Evolutionary conservation across 306 rosid genomes (phyloP).

Genomic region (Inga leiocalycina): DNA sequence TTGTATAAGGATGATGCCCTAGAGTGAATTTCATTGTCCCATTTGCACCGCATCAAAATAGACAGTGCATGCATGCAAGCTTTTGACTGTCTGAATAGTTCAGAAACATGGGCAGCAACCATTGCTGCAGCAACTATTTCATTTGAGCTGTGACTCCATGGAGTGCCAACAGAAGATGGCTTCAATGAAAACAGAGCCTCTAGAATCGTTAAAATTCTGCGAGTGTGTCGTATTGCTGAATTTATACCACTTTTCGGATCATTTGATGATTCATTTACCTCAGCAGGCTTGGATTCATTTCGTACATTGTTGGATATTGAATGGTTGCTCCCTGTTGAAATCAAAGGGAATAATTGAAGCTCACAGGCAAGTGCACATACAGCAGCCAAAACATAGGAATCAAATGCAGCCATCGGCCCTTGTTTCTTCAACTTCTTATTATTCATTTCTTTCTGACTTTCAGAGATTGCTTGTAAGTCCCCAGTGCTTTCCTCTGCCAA

Average conservation of each 20-base stretch:
- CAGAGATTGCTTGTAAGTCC: constrained; percentile 56
- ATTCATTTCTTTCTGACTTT: constrained; percentile 53
- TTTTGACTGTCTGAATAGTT: constrained; percentile 85
- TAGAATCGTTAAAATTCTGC: constrained; percentile 80
- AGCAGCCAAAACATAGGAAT: constrained; percentile 96
- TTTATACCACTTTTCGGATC: constrained; percentile 64
- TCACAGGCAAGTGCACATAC: constrained; percentile 97
- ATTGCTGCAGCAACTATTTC: constrained; percentile 99
- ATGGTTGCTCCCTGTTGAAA: constrained; percentile 58
- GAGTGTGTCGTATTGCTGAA: constrained; percentile 88
- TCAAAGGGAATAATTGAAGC: constrained; percentile 87
- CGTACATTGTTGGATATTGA: constrained; percentile 47
- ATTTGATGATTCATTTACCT: constrained; percentile 62
- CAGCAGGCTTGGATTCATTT: constrained; percentile 55
- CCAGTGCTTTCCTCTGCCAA: constrained; percentile 55
- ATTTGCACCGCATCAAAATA: constrained; percentile 87
- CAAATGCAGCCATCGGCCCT: constrained; percentile 95
- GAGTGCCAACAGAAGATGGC: constrained; percentile 97
- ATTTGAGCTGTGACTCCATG: constrained; percentile 95
- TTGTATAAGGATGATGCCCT: constrained; percentile 91
- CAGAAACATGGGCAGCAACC: constrained; percentile 99
- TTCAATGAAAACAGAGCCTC: constrained; percentile 90
- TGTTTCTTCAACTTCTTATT: constrained; percentile 67
- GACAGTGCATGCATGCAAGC: constrained; percentile 98
- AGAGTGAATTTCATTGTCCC: constrained; percentile 83